Base-by-base conservation (phyloP, 2,329 filamentous ascomycete species). In the Ambrosiella cleistominuta region DNA sequence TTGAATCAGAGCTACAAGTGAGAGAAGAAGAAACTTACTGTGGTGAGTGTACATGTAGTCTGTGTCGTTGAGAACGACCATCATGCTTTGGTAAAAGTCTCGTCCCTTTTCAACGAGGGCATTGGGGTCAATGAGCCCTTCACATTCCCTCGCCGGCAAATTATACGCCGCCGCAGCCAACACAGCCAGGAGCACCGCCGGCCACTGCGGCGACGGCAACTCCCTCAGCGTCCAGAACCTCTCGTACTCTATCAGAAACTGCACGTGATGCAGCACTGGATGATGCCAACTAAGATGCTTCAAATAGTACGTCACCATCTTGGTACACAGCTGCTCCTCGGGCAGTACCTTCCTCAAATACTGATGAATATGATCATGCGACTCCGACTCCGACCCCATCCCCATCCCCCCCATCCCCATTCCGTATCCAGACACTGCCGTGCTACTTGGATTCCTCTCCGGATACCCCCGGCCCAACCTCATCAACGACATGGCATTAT, bases 221-320 rank as follows among this genome's bases (percentile, higher is more conserved):
- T 54, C 36, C 36, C 40, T 42, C 6, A 37, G 9, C 7, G 11
- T 7, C 55, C 59, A 60, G 17, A 57, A 57, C 1, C 11, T n/a
- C 19, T 57, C 51, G n/a, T 56, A 60, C 38, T 60, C 50, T 13
- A n/a, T 9, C 37, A 57, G 17, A 35, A 60, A 60, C 15, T 51
- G 39, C 12, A 44, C 40, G 11, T 57, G 55, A 38, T 60, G 59
- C 11, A 60, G n/a, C 12, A 60, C 59, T 11, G 59, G 49, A 15
- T 60, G 59, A 35, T 60, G 59, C 59, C 59, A 60, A 15, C 59
- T 60, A 6, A 60, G 42, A 12, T 60, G 55, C 37, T 60, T 56
- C 15, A 60, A 50, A 13, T 60, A 60, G 38, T 60, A 60, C 7
- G 19, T 51, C 4, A 60, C 59, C 50, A 60, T 47, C 37, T 49